Evolutionary conservation across 2,329 filamentous ascomycete species (phyloP), one percentile per base, ranked within the genome.

Genomic region (Xylariaceae sp.): DNA sequence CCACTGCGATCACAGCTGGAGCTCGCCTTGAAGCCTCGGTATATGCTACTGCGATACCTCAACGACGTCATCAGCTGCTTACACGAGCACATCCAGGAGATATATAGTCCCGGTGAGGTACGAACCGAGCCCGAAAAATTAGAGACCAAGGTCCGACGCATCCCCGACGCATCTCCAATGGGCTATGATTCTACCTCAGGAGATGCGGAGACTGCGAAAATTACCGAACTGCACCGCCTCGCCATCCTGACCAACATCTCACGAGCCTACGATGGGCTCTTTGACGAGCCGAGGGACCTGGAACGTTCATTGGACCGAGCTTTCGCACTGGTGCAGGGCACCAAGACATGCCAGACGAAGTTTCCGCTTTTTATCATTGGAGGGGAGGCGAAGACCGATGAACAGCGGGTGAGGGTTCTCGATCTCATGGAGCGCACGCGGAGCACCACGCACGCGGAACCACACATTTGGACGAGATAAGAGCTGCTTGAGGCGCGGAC

Each of bases 331-430:
- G n/a, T 53, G 11, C 37, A 34, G 36, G 36, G 34, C 20, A 20
- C 43, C 19, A 17, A 41, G 3, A 41, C 40, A 6, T 67, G 64
- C 20, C 45, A 56, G 17, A 63, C 62, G 37, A 59, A 61, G 22
- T 66, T 67, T 4, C 65, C 65, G 0, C 22, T 67, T 1, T 56
- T 67, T 16, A 61, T 67, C n/a, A 40, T 67, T 0, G 62, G 58
- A 7, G 66, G 64, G 40, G 64, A 67, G 54, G 61, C 65, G 4
- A 40, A 55, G 6, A 61, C 52, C 8, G 65, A 68, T 17, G 60
- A 64, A 27, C 59, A 60, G 6, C 50, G 64, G 16, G 44, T 54
- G 0, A 43, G 48, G 1, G 53, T 66, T 1, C 49, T 67, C 6
- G 50, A 55, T 3, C n/a, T 67, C 4, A 50, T 67, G 8, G 50